phyloP scores from a whole-genome alignment of 371 early-diverging fungal species.

The Apophysomyces ossiformis region DNA sequence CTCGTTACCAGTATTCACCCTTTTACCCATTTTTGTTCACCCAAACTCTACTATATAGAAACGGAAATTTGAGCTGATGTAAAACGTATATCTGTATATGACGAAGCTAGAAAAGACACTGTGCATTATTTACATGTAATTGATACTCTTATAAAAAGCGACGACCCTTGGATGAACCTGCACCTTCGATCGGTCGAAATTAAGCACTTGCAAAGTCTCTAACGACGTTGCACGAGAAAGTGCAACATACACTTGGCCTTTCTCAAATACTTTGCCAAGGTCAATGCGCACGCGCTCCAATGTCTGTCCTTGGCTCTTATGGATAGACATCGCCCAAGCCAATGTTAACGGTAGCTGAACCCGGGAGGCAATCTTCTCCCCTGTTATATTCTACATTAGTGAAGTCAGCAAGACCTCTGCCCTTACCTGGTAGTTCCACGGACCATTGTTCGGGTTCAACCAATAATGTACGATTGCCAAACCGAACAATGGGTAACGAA shows the following conservation, averaged over 20 bases:
- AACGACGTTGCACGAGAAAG: constrained; percentile 75
- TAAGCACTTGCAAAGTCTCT: constrained; percentile 73
- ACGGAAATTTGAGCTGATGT: too few species aligned
- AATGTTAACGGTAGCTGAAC: constrained; percentile 72
- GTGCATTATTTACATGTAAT: too few species aligned
- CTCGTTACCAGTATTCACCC: too few species aligned
- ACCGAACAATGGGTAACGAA: constrained; percentile 63
- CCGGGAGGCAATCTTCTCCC: constrained; percentile 26
- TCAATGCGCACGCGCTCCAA: constrained; percentile 83
- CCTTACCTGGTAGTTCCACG: constrained; percentile 59
- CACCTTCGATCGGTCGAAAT: constrained; percentile 70
- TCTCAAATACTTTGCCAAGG: constrained; percentile 77
- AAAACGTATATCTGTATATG: too few species aligned
- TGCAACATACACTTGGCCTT: constrained; percentile 92
- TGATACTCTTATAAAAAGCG: constrained; percentile 53
- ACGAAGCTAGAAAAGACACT: too few species aligned
- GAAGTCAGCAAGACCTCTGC: background rate
- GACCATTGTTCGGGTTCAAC: constrained; percentile 64
- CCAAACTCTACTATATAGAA: too few species aligned
- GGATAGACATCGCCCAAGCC: constrained; percentile 77
- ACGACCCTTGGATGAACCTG: constrained; percentile 74
- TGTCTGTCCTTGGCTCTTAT: constrained; percentile 93
- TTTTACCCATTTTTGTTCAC: too few species aligned
- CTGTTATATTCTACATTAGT: constrained; percentile 14
- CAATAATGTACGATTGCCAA: constrained; percentile 32